phyloP scores from a whole-genome alignment of 2,329 filamentous ascomycete genomes.

The Thermomyces lanuginosus region DNA sequence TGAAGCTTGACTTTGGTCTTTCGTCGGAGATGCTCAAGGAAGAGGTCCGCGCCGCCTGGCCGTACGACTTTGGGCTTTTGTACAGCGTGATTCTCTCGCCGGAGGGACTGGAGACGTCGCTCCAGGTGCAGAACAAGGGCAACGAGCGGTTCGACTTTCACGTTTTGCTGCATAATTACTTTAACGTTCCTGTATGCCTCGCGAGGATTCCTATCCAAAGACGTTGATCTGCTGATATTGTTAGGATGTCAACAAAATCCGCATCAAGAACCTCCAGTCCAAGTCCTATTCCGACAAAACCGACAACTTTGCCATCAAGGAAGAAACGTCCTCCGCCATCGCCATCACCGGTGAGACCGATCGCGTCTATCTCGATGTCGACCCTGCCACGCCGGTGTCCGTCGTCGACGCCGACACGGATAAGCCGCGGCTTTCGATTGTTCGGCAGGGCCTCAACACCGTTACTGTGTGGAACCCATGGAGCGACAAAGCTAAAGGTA shows the following conservation, averaged over 20 bases:
- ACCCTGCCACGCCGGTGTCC: slow-evolving; percentile 31
- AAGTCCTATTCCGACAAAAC: slow-evolving; percentile 76
- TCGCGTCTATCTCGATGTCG: slow-evolving; percentile 59
- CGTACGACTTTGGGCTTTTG: slow-evolving; percentile 71
- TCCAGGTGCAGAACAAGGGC: slow-evolving; percentile 82
- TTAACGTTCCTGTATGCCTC: slow-evolving; percentile 59
- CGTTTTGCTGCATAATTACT: slow-evolving; percentile 79
- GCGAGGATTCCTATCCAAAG: neutral
- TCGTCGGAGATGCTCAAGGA: slow-evolving; percentile 55
- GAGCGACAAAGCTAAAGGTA: slow-evolving; percentile 64
- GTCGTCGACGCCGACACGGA: slow-evolving; percentile 32
- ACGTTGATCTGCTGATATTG: neutral
- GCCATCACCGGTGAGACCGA: slow-evolving; percentile 67
- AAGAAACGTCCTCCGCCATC: slow-evolving; percentile 48
- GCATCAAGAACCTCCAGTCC: slow-evolving; percentile 59
- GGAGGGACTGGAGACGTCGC: slow-evolving; percentile 58
- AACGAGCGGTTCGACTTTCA: slow-evolving; percentile 75
- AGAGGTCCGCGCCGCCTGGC: slow-evolving; percentile 58
- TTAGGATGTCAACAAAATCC: slow-evolving; percentile 62
- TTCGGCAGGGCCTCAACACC: slow-evolving; percentile 70
- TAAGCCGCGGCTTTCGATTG: slow-evolving; percentile 52
- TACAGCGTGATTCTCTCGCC: slow-evolving; percentile 79
- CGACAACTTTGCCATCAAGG: slow-evolving; percentile 44
- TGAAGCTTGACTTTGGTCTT: slow-evolving; percentile 93
- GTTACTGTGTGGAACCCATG: slow-evolving; percentile 97